Base-by-base conservation (phyloP, 164 flowering plant genomes). In the Nelumbo lutea region DNA sequence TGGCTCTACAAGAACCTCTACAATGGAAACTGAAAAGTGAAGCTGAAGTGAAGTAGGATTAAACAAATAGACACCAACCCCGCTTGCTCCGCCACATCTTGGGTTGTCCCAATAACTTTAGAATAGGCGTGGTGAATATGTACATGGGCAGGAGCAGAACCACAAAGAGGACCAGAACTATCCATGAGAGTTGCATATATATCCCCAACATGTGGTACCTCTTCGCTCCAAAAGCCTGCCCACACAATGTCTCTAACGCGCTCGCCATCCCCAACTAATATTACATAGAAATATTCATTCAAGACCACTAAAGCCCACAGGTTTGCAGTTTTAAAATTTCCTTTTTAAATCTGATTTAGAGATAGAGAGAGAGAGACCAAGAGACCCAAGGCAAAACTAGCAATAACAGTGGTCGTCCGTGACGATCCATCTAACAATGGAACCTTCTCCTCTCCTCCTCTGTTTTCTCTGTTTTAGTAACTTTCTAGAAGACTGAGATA, bases 231-330 rank as follows among this genome's bases (percentile, higher is more conserved):
- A 42, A 83, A 5, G 89, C 87, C 71, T 85, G 89, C 42, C 89
- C 87, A 42, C 89, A 82, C 2, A 85, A 71, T 0, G 87, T 85
- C 59, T 83, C 89, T 3, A 83, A 68, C 5, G 87, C 87, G 65
- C 89, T 85, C 1, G 84, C 84, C 89, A 85, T 83, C 0, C 89
- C 89, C n/a, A 85, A 58, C 89, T 85, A 27, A 66, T 38, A 50
- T 14, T 11, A 40, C 13, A 14, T 45, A 55, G 10, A 42, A 63
- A 62, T 3, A 63, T 14, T 48, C 43, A 57, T 39, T 48, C 9
- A 9, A 42, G 15, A 44, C 15, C 6, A 48, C 51, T 8, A 42
- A 4, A 42, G 1, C 61, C 51, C 43, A 27, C 27, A 27, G 27
- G 27, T 27, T 27, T 27, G 27, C 1, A 51, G 2, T 51, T 51